phyloP scores from a whole-genome alignment of 129 eudicot species.

The Lonicera japonica region DNA sequence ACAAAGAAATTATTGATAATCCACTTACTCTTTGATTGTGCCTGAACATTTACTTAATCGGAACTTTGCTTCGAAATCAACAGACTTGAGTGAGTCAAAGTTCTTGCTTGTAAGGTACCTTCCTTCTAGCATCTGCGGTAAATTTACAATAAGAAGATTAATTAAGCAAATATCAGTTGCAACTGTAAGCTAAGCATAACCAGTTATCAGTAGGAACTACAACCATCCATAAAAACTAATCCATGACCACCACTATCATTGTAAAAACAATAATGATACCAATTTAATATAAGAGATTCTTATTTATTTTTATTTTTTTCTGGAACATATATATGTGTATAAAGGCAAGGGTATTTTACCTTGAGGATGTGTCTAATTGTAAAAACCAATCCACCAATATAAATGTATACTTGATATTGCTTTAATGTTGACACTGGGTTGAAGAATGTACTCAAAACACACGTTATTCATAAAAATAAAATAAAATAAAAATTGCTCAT shows the following conservation, averaged over 20 bases:
- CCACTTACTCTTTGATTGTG: constrained; percentile 50
- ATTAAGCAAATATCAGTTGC: background rate
- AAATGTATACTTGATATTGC: too few species aligned
- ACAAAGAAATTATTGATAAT: too few species aligned
- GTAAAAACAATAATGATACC: background rate
- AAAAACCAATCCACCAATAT: too few species aligned
- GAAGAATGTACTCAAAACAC: too few species aligned
- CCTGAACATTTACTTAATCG: constrained; percentile 39
- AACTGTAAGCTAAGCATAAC: background rate
- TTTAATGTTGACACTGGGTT: too few species aligned
- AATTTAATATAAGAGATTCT: background rate
- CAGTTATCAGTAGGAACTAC: background rate
- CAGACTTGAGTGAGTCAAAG: constrained; percentile 20
- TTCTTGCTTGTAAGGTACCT: constrained; percentile 27
- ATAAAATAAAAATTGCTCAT: too few species aligned
- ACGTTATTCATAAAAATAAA: too few species aligned
- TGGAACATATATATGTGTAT: too few species aligned
- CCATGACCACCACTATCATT: too few species aligned
- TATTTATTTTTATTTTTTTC: too few species aligned
- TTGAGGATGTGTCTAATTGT: too few species aligned
- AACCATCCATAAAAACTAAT: background rate
- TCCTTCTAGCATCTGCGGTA: constrained; percentile 54
- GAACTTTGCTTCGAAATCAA: constrained; percentile 40
- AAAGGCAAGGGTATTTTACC: too few species aligned
- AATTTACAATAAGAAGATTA: background rate